These are phyloP conservation scores for Sphagnum magellanicum DNA, from an alignment of 228 moss, liverwort and hornwort genomes.

Conservation along the genomic window DNA sequence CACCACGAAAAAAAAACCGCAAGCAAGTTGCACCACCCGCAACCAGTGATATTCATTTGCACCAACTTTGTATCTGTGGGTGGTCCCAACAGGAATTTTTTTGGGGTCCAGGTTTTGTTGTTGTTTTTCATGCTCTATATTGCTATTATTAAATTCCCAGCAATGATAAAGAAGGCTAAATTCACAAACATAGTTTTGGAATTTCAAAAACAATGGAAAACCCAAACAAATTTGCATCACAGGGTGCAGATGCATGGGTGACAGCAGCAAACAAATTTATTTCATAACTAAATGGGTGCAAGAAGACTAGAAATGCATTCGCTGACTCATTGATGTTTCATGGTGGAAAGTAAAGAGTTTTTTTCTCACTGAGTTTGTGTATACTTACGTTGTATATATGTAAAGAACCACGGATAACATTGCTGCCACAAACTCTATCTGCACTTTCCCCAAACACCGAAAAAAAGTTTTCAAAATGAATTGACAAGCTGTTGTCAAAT, in stretches of 20 bases:
- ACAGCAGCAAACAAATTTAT: too few species aligned
- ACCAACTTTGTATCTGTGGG: not conserved
- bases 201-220: too few species aligned
- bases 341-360: not conserved
- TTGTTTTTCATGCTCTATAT: not conserved
- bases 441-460: constrained; percentile 7
- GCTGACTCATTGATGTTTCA: not conserved
- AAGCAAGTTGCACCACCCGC: constrained; percentile 54
- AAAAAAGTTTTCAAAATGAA: not conserved
- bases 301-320: not conserved
- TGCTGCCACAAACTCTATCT: constrained; percentile 85
- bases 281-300: not conserved
- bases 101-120: too few species aligned
- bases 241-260: too few species aligned
- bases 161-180: not conserved
- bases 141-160: not conserved
- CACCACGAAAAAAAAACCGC: constrained; percentile 80
- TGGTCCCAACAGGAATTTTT: not conserved
- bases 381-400: constrained; percentile 73
- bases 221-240: too few species aligned
- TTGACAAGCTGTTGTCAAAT: not conserved
- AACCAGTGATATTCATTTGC: constrained; percentile 16
- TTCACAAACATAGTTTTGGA: too few species aligned
- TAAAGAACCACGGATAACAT: constrained; percentile 74
- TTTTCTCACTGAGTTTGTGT: not conserved